Evolutionary conservation across 352 stramenopile species (phyloP), one percentile per base, ranked within the genome.

Genomic region (Phytophthora macrochlamydospora): DNA sequence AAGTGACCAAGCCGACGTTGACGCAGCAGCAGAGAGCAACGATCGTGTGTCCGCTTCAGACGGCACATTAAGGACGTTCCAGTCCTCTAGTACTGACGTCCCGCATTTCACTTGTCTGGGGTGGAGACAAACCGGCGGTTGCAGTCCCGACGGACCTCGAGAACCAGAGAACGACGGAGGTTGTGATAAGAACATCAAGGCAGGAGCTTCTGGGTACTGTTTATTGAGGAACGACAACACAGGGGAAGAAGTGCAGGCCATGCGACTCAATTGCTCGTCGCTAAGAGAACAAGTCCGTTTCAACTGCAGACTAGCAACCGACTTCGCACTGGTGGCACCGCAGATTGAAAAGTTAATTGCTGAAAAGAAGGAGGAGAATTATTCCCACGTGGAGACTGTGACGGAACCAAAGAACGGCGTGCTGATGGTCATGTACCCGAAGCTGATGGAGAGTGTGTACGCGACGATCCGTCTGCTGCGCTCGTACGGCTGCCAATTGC

Each of bases 371-470:
- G 29, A 67, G 12, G 58, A 67, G 29, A 37, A 57, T 2, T n/a
- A 53, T 3, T 1, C 7, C 4, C 51, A 57, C 0, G 46, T 56
- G 4, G 42, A 48, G 5, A 49, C 55, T 2, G 44, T 63, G 18
- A 3, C 56, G 2, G 38, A 59, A 8, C 40, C 64, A 1, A 63
- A 51, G 51, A 67, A 69, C 38, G 78, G 75, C 6, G 73, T 89
- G 38, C 33, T 82, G 29, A 84, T 87, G 59, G 73, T 83, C 59
- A 69, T 84, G 37, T 84, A 89, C 56, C 78, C 74, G 0, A 69
- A 79, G 35, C 50, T 82, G 18, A 46, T 87, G 11, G 33, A 67
- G 28, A 74, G 73, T 29, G 65, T 73, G 32, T 76, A 89, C 56
- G 75, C 73, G 7, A 71, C 52, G 4, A 35, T 87, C 7, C 65